phyloP scores from a whole-genome alignment of 2,329 filamentous ascomycete species.

The Coniosporium tulheliwenetii region DNA sequence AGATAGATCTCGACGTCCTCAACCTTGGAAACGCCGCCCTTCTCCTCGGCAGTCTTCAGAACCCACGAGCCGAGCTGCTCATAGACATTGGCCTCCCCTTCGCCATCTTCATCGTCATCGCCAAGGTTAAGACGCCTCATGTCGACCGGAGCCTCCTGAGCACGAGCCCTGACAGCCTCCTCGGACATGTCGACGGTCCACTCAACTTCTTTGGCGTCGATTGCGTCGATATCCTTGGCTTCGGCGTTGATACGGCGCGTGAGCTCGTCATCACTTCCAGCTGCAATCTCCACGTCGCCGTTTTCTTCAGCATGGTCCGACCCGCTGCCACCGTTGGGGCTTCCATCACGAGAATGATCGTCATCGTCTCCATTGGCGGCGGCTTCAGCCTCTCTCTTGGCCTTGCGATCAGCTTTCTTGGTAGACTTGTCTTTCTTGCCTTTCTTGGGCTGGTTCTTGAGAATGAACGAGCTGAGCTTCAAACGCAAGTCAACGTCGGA shows the following conservation, averaged over 20 bases:
- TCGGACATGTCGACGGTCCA: constrained; percentile 97
- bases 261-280: constrained; percentile 81
- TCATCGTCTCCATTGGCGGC: constrained; percentile 38
- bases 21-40: constrained; percentile 60
- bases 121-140: constrained; percentile 70
- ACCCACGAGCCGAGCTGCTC: constrained; percentile 93
- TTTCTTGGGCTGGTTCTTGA: constrained; percentile 91
- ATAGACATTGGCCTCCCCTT: constrained; percentile 66
- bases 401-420: constrained; percentile 75
- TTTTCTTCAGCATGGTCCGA: constrained; percentile 50
- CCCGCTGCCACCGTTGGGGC: constrained; percentile 47
- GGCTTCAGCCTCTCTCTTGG: constrained; percentile 55
- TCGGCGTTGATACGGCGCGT: constrained; percentile 56
- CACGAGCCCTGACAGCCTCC: constrained; percentile 86
- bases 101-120: constrained; percentile 66
- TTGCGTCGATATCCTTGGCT: constrained; percentile 56
- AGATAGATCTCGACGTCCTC: constrained; percentile 84
- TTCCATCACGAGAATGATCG: constrained; percentile 33
- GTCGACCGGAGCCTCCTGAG: constrained; percentile 82
- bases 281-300: constrained; percentile 50
- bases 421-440: constrained; percentile 93
- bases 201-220: constrained; percentile 60
- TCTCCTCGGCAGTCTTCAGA: constrained; percentile 50
- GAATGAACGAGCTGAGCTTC: constrained; percentile 92
- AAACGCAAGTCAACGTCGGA: constrained; percentile 81